Percentiles rank a stretch among this genome's conserved stretches.
Evolutionary conservation across 2,329 filamentous ascomycete species (phyloP).

Genomic region (Calonectria pseudoturangicola): DNA sequence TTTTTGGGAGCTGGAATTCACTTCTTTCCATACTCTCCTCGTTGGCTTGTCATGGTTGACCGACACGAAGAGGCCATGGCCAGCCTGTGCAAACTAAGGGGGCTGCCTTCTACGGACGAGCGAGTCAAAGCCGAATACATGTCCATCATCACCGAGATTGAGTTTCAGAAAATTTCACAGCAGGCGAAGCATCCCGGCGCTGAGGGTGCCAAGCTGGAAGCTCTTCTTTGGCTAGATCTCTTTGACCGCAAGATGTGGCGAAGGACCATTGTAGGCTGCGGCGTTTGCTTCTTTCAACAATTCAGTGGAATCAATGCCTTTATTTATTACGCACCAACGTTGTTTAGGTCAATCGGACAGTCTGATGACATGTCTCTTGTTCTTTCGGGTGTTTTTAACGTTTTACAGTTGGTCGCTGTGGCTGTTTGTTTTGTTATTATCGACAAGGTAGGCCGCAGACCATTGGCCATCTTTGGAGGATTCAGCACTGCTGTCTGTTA

Average conservation of each 20-base stretch:
- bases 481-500: conserved; percentile 70
- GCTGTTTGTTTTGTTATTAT: conserved; percentile 54
- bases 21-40: conserved; percentile 67
- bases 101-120: conserved; percentile 63
- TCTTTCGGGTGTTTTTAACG: conserved; percentile 65
- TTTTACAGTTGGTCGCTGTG: conserved; percentile 64
- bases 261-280: conserved; percentile 36
- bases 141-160: conserved; percentile 69
- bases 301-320: conserved; percentile 44
- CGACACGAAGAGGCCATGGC: conserved; percentile 63
- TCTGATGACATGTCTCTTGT: conserved; percentile 58
- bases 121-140: conserved; percentile 68
- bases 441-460: conserved; percentile 67
- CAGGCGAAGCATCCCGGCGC: conserved; percentile 52
- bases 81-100: conserved; percentile 61
- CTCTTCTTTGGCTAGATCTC: conserved; percentile 66
- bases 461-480: conserved; percentile 66
- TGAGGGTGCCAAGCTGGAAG: conserved; percentile 61
- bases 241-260: conserved; percentile 59
- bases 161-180: conserved; percentile 61
- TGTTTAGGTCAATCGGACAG: conserved; percentile 49
- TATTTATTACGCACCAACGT: conserved; percentile 68
- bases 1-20: conserved; percentile 62
- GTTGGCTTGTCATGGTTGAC: conserved; percentile 64
- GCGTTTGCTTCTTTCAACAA: conserved; percentile 40